These are phyloP conservation scores for Wickerhamomyces sp. DNA, from an alignment of 1,139 yeast species.

Conservation along the genomic window DNA sequence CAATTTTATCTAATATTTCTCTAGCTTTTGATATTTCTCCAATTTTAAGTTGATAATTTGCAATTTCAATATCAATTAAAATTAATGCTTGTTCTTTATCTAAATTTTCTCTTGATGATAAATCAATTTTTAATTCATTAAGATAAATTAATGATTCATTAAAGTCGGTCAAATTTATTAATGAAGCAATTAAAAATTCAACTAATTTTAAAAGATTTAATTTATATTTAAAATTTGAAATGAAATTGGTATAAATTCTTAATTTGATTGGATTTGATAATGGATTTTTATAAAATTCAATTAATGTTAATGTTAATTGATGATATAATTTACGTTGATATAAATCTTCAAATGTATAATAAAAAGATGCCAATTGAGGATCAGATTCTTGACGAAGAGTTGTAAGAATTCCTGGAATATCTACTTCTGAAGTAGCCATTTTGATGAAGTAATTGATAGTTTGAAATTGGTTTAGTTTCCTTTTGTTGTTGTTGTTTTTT, in stretches of 20 bases:
- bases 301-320: conserved; percentile 70
- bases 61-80: conserved; percentile 71
- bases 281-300: conserved; percentile 51
- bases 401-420: conserved; percentile 22
- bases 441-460: no score
- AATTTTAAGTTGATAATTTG: conserved; percentile 60
- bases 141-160: conserved; percentile 55
- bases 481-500: no score
- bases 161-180: conserved; percentile 40
- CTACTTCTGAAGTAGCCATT: conserved; percentile 10
- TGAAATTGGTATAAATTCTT: conserved; percentile 68
- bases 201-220: conserved; percentile 78
- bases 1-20: conserved; percentile 59
- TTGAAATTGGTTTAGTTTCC: no score
- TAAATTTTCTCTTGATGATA: conserved; percentile 34
- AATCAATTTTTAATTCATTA: conserved; percentile 39
- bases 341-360: conserved; percentile 76
- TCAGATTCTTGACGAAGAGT: conserved; percentile 67
- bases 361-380: conserved; percentile 56
- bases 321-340: conserved; percentile 82
- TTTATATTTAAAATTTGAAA: conserved; percentile 59
- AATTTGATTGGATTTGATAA: conserved; percentile 51
- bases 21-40: conserved; percentile 62
- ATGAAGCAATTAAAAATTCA: conserved; percentile 62
- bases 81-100: conserved; percentile 46